Percentiles rank a stretch among this genome's conserved stretches.
Evolutionary conservation across 768 basidiomycete species (phyloP).

Genomic region (Cyclocybe cylindracea): DNA sequence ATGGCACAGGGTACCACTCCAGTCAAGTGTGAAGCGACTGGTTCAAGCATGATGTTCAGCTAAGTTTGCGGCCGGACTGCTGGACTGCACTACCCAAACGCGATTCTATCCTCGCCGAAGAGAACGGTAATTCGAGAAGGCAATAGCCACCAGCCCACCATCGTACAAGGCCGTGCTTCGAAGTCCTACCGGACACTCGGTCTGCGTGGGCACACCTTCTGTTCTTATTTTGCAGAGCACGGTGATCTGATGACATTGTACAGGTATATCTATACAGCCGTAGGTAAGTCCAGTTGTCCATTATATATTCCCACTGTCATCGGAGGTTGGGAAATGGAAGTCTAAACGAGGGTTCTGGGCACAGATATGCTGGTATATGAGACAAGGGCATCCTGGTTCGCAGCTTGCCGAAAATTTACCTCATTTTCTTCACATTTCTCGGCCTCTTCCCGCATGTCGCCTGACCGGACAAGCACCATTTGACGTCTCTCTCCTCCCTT

Average conservation of each 20-base stretch:
- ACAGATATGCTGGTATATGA: constrained; percentile 18
- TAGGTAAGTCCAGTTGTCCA: constrained; percentile 55
- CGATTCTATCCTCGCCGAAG: constrained; percentile 40
- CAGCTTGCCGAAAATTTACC: too few relatives aligned
- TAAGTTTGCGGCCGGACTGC: constrained; percentile 78
- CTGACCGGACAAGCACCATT: too few relatives aligned
- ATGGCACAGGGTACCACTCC: constrained; percentile 30
- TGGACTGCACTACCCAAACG: constrained; percentile 62
- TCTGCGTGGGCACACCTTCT: constrained; percentile 64
- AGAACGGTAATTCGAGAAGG: constrained; percentile 71
- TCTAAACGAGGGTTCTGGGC: too few relatives aligned
- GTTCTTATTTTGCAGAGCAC: not conserved
- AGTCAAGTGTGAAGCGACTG: constrained; percentile 57
- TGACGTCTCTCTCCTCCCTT: too few relatives aligned
- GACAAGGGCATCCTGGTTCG: too few relatives aligned
- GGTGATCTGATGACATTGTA: constrained; percentile 18
- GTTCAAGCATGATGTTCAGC: constrained; percentile 72
- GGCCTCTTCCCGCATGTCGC: too few relatives aligned
- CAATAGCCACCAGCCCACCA: constrained; percentile 47
- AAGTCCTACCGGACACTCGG: constrained; percentile 81
- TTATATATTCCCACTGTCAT: not conserved
- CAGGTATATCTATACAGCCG: constrained; percentile 77
- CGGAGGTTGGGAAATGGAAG: constrained; percentile 35
- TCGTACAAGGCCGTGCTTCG: constrained; percentile 51
- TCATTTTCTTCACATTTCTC: too few relatives aligned